phyloP scores from a whole-genome alignment of 495 filamentous ascomycete species.

The Cercophora samala region DNA sequence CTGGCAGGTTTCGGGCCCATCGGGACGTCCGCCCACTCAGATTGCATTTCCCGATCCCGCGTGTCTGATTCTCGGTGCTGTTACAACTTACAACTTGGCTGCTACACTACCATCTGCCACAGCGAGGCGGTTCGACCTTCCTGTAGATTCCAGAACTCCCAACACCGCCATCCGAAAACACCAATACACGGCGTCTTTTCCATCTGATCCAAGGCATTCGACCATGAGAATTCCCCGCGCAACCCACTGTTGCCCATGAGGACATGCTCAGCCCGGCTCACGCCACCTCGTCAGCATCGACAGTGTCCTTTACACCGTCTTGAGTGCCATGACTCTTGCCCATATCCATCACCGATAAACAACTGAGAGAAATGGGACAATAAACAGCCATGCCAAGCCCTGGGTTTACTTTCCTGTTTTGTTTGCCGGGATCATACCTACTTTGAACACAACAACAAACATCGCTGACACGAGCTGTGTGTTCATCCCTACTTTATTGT shows the following conservation, averaged over 20 bases:
- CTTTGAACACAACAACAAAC: neutral
- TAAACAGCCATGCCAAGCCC: neutral
- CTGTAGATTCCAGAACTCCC: neutral
- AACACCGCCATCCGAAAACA: neutral
- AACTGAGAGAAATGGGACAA: neutral
- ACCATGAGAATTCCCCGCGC: neutral
- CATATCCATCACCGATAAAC: neutral
- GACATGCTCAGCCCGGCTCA: neutral
- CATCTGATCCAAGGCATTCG: neutral
- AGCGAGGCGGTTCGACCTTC: neutral
- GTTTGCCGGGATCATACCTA: neutral
- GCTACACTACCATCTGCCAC: neutral
- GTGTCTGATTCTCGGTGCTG: neutral
- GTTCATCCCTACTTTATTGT: conserved; percentile 1
- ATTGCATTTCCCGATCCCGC: neutral
- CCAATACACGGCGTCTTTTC: neutral
- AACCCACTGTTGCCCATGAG: neutral
- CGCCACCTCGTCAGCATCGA: neutral
- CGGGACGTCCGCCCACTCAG: neutral
- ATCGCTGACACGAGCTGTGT: conserved; percentile 1
- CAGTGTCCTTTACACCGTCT: neutral
- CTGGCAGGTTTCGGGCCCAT: conserved; percentile 2
- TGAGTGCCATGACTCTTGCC: neutral
- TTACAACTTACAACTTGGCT: neutral
- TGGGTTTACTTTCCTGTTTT: neutral